Evolutionary conservation across 345 rosid genomes (phyloP).

Genomic region (Corchorus olitorius): DNA sequence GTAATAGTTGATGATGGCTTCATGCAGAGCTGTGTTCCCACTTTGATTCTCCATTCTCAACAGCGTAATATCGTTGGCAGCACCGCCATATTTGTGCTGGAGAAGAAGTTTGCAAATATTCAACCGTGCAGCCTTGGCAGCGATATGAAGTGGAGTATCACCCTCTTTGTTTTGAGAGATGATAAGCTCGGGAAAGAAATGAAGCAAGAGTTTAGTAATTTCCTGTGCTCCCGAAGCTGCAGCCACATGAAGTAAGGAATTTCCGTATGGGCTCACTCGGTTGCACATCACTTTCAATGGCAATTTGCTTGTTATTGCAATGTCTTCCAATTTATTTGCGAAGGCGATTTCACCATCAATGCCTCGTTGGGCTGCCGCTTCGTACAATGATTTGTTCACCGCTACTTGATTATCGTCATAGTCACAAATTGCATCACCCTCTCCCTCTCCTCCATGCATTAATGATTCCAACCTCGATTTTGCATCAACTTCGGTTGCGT

Average conservation of each 20-base stretch:
- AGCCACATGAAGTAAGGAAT: slow-evolving; percentile 4
- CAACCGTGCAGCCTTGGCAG: background rate
- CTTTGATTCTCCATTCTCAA: background rate
- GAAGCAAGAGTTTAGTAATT: background rate
- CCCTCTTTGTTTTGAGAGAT: background rate
- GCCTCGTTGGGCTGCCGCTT: too few species aligned
- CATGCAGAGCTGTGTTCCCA: slow-evolving; percentile 18
- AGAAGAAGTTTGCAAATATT: background rate
- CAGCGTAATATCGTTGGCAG: background rate
- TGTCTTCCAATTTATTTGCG: too few species aligned
- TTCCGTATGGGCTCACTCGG: background rate
- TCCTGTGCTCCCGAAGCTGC: background rate
- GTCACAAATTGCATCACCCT: too few species aligned
- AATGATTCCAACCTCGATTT: too few species aligned
- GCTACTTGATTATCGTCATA: too few species aligned
- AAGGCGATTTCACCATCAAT: too few species aligned
- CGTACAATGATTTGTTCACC: too few species aligned
- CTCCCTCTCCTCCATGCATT: too few species aligned
- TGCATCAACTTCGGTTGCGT: too few species aligned
- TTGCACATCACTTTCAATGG: too few species aligned
- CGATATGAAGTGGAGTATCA: slow-evolving; percentile 20
- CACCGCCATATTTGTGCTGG: background rate
- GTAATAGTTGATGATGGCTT: background rate
- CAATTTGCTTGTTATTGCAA: too few species aligned
- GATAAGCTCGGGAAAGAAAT: background rate